Evolutionary conservation across 2,329 filamentous ascomycete genomes (phyloP).

Genomic region (Aspergillus ochraceus): DNA sequence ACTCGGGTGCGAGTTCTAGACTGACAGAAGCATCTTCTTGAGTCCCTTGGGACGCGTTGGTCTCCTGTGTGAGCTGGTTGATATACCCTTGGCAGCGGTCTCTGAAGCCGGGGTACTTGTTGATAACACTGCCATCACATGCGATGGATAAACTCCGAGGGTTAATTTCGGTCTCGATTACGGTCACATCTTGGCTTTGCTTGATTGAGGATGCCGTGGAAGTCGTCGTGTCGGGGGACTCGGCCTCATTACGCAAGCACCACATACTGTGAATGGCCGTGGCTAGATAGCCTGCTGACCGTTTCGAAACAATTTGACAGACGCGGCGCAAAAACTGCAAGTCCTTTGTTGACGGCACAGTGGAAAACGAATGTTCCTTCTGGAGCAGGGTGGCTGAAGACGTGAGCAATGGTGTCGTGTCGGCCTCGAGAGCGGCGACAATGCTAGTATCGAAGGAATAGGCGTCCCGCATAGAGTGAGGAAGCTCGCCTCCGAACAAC

Average conservation of each 20-base stretch:
- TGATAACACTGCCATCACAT: slow-evolving; percentile 55
- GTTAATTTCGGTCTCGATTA: slow-evolving; percentile 32
- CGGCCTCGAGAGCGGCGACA: slow-evolving; percentile 57
- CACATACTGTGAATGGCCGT: slow-evolving; percentile 64
- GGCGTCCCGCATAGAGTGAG: slow-evolving; percentile 54
- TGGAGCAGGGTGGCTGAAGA: slow-evolving; percentile 49
- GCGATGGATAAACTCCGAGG: slow-evolving; percentile 45
- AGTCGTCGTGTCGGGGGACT: slow-evolving; percentile 33
- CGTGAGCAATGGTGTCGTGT: slow-evolving; percentile 39
- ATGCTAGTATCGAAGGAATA: slow-evolving; percentile 62
- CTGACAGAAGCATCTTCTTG: slow-evolving; percentile 29
- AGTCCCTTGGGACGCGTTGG: slow-evolving; percentile 12
- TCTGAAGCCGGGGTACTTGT: slow-evolving; percentile 52
- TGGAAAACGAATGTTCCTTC: slow-evolving; percentile 51
- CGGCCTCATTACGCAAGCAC: slow-evolving; percentile 53
- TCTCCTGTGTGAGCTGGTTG: slow-evolving; percentile 39
- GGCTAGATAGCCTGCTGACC: slow-evolving; percentile 63
- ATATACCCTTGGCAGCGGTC: slow-evolving; percentile 46
- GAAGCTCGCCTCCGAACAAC: slow-evolving; percentile 58
- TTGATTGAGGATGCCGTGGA: slow-evolving; percentile 26
- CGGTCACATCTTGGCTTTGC: slow-evolving; percentile 33
- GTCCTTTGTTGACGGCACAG: slow-evolving; percentile 49
- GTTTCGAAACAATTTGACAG: slow-evolving; percentile 55
- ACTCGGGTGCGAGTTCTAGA: slow-evolving; percentile 45
- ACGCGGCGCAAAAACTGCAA: slow-evolving; percentile 56